phyloP scores from a whole-genome alignment of 2,329 filamentous ascomycete species.

The Fusarium aywerte region DNA sequence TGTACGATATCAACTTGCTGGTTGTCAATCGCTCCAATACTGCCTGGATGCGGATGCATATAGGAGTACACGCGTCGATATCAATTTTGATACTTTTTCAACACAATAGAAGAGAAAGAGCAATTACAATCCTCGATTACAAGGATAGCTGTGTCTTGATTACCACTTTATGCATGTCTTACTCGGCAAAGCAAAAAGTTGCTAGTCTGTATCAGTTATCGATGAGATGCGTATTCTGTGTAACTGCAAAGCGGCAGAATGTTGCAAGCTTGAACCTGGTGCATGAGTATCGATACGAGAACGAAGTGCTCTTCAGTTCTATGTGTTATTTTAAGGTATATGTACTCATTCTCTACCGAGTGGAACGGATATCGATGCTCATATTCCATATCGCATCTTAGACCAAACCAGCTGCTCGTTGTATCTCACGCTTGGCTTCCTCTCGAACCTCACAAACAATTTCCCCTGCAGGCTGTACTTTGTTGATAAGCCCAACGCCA shows the following conservation, averaged over 20 bases:
- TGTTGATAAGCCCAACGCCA: constrained; percentile 58
- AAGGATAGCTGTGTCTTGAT: background rate
- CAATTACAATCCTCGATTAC: background rate
- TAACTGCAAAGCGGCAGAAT: background rate
- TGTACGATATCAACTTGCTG: constrained; percentile 43
- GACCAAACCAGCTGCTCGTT: constrained; percentile 42
- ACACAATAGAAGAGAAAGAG: background rate
- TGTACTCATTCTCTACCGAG: constrained; percentile 33
- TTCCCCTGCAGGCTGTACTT: constrained; percentile 54
- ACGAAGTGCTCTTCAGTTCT: background rate
- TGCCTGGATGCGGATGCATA: constrained; percentile 33
- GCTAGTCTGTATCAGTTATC: background rate
- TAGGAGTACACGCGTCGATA: constrained; percentile 32
- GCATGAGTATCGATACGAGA: too few species aligned
- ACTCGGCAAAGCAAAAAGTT: background rate
- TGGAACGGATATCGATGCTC: background rate
- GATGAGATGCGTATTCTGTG: background rate
- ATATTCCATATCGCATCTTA: background rate
- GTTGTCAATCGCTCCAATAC: constrained; percentile 14
- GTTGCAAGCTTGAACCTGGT: background rate
- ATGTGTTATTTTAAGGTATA: background rate
- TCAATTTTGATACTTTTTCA: constrained; percentile 15
- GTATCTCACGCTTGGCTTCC: constrained; percentile 51
- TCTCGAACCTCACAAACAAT: constrained; percentile 57
- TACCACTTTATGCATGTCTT: background rate